Conservation (phyloP, 1,284 basidiomycete genomes). For the Cryptococcus depauperatus region DNA sequence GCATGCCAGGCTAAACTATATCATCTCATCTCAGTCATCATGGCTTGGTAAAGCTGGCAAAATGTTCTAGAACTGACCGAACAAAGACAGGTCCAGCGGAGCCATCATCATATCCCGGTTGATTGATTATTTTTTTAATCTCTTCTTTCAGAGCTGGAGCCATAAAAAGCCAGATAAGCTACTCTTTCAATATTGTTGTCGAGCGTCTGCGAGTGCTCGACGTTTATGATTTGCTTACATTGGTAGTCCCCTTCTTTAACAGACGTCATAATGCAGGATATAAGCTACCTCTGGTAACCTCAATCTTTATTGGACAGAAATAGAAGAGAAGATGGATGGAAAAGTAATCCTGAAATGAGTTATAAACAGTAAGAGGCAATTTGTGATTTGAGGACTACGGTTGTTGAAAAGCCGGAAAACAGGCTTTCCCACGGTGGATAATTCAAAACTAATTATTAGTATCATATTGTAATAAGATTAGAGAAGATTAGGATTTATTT, state of each 20-base stretch:
- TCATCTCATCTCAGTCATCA: slow-evolving; percentile 1
- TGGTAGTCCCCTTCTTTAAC: slow-evolving; percentile 37
- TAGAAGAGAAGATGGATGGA: not conserved
- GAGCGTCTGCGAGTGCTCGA: not conserved
- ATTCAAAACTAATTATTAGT: too few species aligned
- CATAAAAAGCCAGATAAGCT: not conserved
- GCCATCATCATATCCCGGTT: slow-evolving; percentile 45
- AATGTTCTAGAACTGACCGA: too few species aligned
- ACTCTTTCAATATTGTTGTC: not conserved
- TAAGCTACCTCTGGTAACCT: not conserved
- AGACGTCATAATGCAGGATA: slow-evolving; percentile 4
- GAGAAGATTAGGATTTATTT: too few species aligned
- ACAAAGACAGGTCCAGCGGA: slow-evolving; percentile 43
- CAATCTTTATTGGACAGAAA: not conserved
- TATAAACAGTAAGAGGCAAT: too few species aligned
- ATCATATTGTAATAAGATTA: too few species aligned
- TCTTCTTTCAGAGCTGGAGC: slow-evolving; percentile 34
- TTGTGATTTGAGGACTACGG: too few species aligned
- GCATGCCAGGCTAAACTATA: slow-evolving; percentile 52
- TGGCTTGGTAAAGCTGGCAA: not conserved
- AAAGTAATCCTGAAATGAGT: not conserved
- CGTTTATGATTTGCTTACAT: too few species aligned
- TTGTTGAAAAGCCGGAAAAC: too few species aligned
- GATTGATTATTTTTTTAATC: slow-evolving; percentile 40
- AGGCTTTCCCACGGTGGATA: too few species aligned